Evolutionary conservation across 805 yeast genomes (phyloP), one percentile per base, ranked within the genome.

Genomic region (Spathaspora sp.): DNA sequence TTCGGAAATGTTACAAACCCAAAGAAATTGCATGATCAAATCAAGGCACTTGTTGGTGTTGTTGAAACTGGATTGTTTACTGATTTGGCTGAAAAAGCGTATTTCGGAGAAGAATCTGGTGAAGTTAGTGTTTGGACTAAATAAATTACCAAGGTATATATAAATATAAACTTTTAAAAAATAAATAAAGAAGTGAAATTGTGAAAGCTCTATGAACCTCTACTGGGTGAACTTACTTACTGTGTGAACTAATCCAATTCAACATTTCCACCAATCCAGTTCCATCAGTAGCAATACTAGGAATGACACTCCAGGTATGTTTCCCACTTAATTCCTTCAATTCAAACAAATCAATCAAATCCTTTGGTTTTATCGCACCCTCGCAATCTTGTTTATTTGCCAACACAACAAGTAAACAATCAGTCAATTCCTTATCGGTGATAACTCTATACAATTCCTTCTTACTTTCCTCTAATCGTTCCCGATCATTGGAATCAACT

Each of bases 31-130:
- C 92, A 92, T 66, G 55, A 65, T 35, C 67, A 81, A 60, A 83
- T 94, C 67, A 90, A 88, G 69, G 65, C 75, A 49, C 72, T 93
- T 60, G 88, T 90, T 20, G 99, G 99, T 45, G 97, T 94, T 28
- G 97, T 94, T 14, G 99, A 94, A 69, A 92, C 97, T 9, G 99
- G 99, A 1, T 74, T 94, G 55, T 94, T 94, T 72, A 80, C 83
- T 45, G 73, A 77, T 46, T 77, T 83, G 81, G 93, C 96, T 26
- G 73, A 73, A 47, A 87, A 81, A 65, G 94, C 93, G 6, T 94
- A 92, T 70, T 89, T 94, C 65, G 99, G 99, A 46, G 90, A 89
- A 65, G 77, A 82, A 43, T 83, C 82, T 63, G 99, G 99, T 7
- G 66, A 60, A 6, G 73, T 74, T 8, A 52, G 51, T 31, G 32